These are phyloP conservation scores for Oropetium thomaeum DNA, from an alignment of 176 grass and related monocot species.

Conservation along the genomic window DNA sequence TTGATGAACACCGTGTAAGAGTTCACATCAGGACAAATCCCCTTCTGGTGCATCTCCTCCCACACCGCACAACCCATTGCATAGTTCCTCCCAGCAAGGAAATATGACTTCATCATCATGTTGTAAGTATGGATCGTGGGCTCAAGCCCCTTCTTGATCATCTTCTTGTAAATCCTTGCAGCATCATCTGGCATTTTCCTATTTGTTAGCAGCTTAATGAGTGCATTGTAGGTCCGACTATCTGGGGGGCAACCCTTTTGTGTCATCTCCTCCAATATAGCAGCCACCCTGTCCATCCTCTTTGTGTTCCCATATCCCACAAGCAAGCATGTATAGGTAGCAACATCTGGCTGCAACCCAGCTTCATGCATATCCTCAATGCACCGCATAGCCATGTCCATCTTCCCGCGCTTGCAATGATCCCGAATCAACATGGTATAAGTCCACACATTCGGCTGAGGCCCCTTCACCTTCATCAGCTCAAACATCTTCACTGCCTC, in stretches of 20 bases:
- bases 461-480: constrained; percentile 90
- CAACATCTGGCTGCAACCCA: constrained; percentile 46
- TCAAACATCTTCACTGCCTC: constrained; percentile 89
- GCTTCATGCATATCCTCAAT: constrained; percentile 65
- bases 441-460: constrained; percentile 67
- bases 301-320: constrained; percentile 77
- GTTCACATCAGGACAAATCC: constrained; percentile 87
- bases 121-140: constrained; percentile 88
- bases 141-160: constrained; percentile 80
- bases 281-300: constrained; percentile 72
- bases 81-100: constrained; percentile 61
- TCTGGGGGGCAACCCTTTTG: constrained; percentile 61
- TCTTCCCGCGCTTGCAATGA: constrained; percentile 78
- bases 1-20: constrained; percentile 78
- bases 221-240: constrained; percentile 64
- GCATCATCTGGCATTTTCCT: constrained; percentile 74
- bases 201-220: constrained; percentile 87
- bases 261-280: constrained; percentile 60
- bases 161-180: constrained; percentile 67
- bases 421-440: constrained; percentile 71
- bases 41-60: constrained; percentile 73
- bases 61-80: constrained; percentile 70
- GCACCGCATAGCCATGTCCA: constrained; percentile 66
- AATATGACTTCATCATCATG: constrained; percentile 95
- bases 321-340: constrained; percentile 80